Evolutionary conservation across 192 early-diverging fungal genomes (phyloP), one percentile per base, ranked within the genome.

Genomic region (Diversispora epigaea): DNA sequence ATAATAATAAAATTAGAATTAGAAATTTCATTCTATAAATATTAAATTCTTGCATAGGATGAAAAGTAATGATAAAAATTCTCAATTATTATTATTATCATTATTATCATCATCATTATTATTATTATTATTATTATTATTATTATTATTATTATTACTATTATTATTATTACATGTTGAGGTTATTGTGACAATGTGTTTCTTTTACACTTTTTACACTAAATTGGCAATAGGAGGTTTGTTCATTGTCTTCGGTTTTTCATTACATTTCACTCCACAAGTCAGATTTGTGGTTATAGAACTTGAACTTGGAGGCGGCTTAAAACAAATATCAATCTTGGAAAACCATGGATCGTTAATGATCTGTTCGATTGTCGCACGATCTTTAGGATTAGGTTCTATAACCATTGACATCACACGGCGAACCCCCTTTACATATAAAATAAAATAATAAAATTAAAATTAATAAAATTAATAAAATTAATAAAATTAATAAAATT

Each of bases 321-420:
- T 17, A 47, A 45, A n/a, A 21, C 70, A 71, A 58, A 71, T 71
- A 8, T 71, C 4, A 45, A 58, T 39, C 19, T 4, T 8, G 10
- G 43, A 40, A 6, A 74, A 74, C 58, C 72, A 64, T n/a, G 57
- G 22, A 41, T 74, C 15, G 1, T 46, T 0, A 52, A 41, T 64
- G 10, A 74, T 74, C 63, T 74, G 72, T 49, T 58, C 72, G 4
- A 40, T 19, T 32, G 45, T 74, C 14, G 50, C 40, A 54, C 72
- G 61, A 6, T n/a, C 3, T 19, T 74, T 74, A 8, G 72, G 61
- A 63, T 74, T 49, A 0, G 72, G 72, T 17, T 74, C 72, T 47
- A 74, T 64, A 63, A 74, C 63, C 22, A 22, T 74, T 3, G 9
- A 41, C 8, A 74, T 49, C 22, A 74, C 11, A n/a, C 72, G 72